A percentile compares a stretch with the other conserved stretches of the same genome.
Evolutionary conservation across 371 early-diverging fungal species (phyloP).

Genomic region (Mortierella sp.): DNA sequence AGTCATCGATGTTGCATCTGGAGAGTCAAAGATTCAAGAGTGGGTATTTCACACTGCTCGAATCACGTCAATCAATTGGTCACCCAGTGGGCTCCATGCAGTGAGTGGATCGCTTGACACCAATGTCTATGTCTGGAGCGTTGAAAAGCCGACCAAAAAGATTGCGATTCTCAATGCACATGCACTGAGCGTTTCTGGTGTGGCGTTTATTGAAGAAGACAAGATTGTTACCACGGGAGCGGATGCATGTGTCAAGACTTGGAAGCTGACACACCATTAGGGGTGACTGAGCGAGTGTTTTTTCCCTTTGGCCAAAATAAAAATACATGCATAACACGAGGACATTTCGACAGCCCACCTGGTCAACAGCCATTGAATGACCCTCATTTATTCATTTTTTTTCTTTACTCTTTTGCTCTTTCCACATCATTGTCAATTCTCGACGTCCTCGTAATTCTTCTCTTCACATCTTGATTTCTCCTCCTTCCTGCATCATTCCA

Average conservation of each 20-base stretch:
- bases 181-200: constrained; percentile 81
- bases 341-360: background rate
- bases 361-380: constrained; percentile 1
- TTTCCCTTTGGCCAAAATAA: background rate
- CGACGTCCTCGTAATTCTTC: background rate
- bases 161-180: constrained; percentile 89
- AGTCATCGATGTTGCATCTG: constrained; percentile 74
- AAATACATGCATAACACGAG: background rate
- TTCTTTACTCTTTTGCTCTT: background rate
- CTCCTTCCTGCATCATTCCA: background rate
- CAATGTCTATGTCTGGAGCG: constrained; percentile 91
- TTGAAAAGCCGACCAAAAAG: constrained; percentile 81
- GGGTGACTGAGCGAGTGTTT: background rate
- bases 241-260: constrained; percentile 87
- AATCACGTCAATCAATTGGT: constrained; percentile 85
- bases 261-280: constrained; percentile 64
- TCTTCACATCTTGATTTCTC: background rate
- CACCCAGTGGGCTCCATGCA: constrained; percentile 78
- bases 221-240: constrained; percentile 84
- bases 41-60: constrained; percentile 96
- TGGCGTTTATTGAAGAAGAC: constrained; percentile 73
- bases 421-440: background rate
- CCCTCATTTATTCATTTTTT: background rate
- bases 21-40: constrained; percentile 69
- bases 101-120: constrained; percentile 92